Conservation (phyloP, 306 rosid genomes). For the Vigna angularis region DNA sequence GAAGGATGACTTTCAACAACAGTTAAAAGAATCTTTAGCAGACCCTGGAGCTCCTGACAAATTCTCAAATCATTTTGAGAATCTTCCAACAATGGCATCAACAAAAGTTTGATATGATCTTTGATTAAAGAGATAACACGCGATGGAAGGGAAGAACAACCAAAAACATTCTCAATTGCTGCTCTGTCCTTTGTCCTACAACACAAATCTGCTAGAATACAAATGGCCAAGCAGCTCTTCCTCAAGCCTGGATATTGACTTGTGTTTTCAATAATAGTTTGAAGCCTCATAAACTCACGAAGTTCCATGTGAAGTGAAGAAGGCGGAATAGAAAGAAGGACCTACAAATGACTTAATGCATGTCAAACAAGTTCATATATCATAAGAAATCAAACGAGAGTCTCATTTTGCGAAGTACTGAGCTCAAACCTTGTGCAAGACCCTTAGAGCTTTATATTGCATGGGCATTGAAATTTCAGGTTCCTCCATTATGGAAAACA, state of each 20-base stretch:
- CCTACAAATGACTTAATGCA: background rate
- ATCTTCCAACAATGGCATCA: slow-evolving; percentile 43
- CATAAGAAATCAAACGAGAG: background rate
- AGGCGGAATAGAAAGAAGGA: slow-evolving; percentile 13
- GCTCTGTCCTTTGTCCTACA: slow-evolving; percentile 34
- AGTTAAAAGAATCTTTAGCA: slow-evolving; percentile 55
- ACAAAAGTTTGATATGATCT: slow-evolving; percentile 53
- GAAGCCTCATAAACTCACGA: slow-evolving; percentile 7
- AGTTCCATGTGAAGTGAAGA: background rate
- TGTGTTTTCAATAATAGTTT: background rate
- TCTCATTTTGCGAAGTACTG: background rate
- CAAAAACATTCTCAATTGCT: slow-evolving; percentile 36
- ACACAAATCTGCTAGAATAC: slow-evolving; percentile 49
- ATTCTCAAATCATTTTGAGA: slow-evolving; percentile 42
- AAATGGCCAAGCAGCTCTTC: slow-evolving; percentile 5
- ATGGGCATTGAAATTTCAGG: slow-evolving; percentile 23
- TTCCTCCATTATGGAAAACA: slow-evolving; percentile 20
- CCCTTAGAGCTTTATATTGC: slow-evolving; percentile 14
- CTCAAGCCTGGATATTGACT: slow-evolving; percentile 2
- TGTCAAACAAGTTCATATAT: slow-evolving; percentile 7
- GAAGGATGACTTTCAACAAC: slow-evolving; percentile 48
- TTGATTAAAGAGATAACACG: slow-evolving; percentile 52
- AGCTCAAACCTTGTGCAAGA: slow-evolving; percentile 16
- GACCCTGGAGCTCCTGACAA: slow-evolving; percentile 42
- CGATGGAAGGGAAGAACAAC: slow-evolving; percentile 50